Conservation (phyloP, 176 grass and related monocot genomes). For the Puccinellia tenuiflora region DNA sequence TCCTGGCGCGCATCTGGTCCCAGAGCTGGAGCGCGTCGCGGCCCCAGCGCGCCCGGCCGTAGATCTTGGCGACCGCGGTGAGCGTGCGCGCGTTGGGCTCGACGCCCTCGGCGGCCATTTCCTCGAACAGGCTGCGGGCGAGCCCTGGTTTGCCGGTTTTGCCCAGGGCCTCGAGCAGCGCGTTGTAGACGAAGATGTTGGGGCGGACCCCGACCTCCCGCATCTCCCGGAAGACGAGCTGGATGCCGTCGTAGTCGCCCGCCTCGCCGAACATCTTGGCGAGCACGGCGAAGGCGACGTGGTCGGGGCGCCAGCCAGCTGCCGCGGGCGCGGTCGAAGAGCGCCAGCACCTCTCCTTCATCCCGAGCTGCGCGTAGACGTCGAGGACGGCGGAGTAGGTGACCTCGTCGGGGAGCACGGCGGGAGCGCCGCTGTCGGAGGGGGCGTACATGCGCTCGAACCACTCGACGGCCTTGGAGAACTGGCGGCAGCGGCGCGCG, state of each 20-base stretch:
- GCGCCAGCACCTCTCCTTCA: constrained; percentile 64
- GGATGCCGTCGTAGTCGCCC: constrained; percentile 76
- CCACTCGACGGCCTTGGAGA: constrained; percentile 69
- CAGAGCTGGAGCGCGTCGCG: constrained; percentile 78
- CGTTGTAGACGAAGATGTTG: constrained; percentile 94
- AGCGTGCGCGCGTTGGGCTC: constrained; percentile 79
- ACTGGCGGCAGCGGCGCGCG: constrained; percentile 64
- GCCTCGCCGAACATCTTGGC: constrained; percentile 84
- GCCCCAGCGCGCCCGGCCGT: constrained; percentile 69
- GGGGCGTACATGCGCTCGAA: constrained; percentile 78
- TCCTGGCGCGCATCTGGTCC: constrained; percentile 55
- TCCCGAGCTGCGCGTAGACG: constrained; percentile 64
- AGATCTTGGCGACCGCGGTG: constrained; percentile 79
- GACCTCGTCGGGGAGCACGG: constrained; percentile 72
- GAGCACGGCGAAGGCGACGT: constrained; percentile 71
- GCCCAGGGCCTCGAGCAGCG: constrained; percentile 70
- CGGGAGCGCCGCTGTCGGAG: constrained; percentile 29
- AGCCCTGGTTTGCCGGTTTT: constrained; percentile 61
- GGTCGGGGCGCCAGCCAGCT: constrained; percentile 74
- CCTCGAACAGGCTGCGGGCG: constrained; percentile 73
- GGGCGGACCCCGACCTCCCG: constrained; percentile 46
- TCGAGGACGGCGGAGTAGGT: constrained; percentile 78
- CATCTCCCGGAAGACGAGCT: constrained; percentile 74
- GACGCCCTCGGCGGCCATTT: constrained; percentile 61
- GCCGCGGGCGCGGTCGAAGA: constrained; percentile 73